Evolutionary conservation across 1,139 yeast genomes (phyloP), one percentile per base, ranked within the genome.

Genomic region (Diutina catenulata): DNA sequence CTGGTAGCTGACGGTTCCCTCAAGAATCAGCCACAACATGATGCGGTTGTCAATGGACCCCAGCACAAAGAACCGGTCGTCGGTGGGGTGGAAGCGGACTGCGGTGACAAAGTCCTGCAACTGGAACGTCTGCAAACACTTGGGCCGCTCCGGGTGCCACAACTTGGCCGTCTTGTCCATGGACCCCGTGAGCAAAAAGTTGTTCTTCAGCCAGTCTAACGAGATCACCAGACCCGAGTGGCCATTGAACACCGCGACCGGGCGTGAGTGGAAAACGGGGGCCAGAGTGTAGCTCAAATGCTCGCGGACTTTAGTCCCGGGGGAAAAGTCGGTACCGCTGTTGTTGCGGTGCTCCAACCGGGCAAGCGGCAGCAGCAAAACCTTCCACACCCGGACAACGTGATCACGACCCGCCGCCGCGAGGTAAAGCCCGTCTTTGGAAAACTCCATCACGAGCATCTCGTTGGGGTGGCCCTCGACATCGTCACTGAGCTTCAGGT

Each of bases 161-260:
- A 88, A 59, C 43, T 74, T 71, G 1, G 78, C 94, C 0, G 94
- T 80, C 46, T 75, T 73, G 57, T 88, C 97, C 82, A 83, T 83
- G 6, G 94, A 80, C 3, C 94, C 80, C 1, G 94, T 70, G 1
- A 87, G 53, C 24, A 88, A 55, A 46, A 88, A 88, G 50, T 80
- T 80, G 57, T 87, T 87, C 47, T 80, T 81, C 41, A 94, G 80
- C 97, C 97, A 88, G 49, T 84, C 84, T 32, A 88, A 53, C 9
- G 83, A 75, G 26, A 86, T 57, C 20, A 88, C 68, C 43, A 84
- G 81, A 37, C 73, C 72, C 1, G 71, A 58, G 55, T 88, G 97
- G 20, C 86, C 94, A 36, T 54, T 58, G 44, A 76, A 80, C 15
- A 70, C 68, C 23, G 74, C 64, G 11, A 68, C 54, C 0, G 96